Percentiles rank a stretch among this genome's conserved stretches.
Conservation (phyloP, 129 eudicot genomes). For the Tagetes erecta region DNA sequence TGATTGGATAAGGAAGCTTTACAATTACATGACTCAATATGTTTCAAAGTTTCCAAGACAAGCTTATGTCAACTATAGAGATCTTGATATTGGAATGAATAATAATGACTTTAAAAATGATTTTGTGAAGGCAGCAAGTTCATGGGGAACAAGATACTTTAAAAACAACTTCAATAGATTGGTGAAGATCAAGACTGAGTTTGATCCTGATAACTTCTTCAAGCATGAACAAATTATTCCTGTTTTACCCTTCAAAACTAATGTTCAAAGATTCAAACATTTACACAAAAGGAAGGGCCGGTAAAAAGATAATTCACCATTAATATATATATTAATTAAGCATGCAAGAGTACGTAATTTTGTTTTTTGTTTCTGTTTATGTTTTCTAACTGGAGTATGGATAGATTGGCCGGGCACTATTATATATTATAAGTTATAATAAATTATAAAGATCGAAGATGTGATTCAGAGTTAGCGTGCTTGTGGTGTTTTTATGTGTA, state of each 20-base stretch:
- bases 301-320: conserved; percentile 25
- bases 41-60: conserved; percentile 69
- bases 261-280: conserved; percentile 31
- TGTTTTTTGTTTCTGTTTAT: neutral
- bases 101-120: conserved; percentile 45
- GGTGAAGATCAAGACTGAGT: conserved; percentile 63
- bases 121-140: conserved; percentile 56
- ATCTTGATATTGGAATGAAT: conserved; percentile 82
- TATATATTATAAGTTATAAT: conserved; percentile 12
- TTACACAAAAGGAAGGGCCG: conserved; percentile 26
- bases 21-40: conserved; percentile 63
- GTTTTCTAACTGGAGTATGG: conserved; percentile 18
- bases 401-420: neutral
- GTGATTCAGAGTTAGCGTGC: conserved; percentile 28
- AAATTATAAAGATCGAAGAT: neutral
- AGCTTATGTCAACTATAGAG: conserved; percentile 83
- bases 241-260: conserved; percentile 38
- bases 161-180: conserved; percentile 64
- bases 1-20: conserved; percentile 72
- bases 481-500: conserved; percentile 26
- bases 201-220: conserved; percentile 84
- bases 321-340: neutral
- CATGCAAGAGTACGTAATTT: neutral
- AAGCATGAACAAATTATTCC: conserved; percentile 85
- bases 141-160: conserved; percentile 68